Conservation (phyloP, 2,329 filamentous ascomycete species). For the Incumbomyces lentus region DNA sequence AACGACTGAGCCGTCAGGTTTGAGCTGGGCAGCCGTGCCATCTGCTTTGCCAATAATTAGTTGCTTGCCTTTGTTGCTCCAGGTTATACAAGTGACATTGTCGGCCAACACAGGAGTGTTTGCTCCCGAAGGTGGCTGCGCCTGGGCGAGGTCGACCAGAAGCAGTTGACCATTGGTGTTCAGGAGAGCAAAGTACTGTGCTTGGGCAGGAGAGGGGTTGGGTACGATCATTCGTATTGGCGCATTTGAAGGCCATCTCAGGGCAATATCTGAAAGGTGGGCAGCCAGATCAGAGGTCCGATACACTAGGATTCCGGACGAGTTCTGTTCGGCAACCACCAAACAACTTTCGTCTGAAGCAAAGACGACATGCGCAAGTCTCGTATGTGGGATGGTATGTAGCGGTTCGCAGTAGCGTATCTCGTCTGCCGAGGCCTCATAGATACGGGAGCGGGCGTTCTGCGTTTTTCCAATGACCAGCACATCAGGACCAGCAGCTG, state of each 20-base stretch:
- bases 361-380: constrained; percentile 81
- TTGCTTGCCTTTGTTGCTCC: constrained; percentile 91
- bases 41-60: constrained; percentile 75
- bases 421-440: constrained; percentile 47
- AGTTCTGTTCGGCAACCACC: constrained; percentile 69
- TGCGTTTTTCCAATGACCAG: constrained; percentile 69
- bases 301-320: constrained; percentile 75
- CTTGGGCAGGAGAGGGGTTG: constrained; percentile 48
- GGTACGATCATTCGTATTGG: constrained; percentile 75
- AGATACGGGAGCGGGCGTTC: constrained; percentile 65
- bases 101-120: constrained; percentile 59
- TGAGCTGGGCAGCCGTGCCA: constrained; percentile 73
- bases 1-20: constrained; percentile 66
- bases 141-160: constrained; percentile 68
- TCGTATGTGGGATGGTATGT: constrained; percentile 60
- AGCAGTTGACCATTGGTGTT: constrained; percentile 70
- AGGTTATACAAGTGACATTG: constrained; percentile 73
- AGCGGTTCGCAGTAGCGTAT: constrained; percentile 63
- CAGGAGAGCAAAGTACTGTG: constrained; percentile 69
- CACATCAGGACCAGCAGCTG: constrained; percentile 73
- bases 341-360: constrained; percentile 80
- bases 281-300: constrained; percentile 59
- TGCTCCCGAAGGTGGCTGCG: constrained; percentile 45
- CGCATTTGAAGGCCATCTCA: constrained; percentile 68
- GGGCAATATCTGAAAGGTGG: constrained; percentile 55